Percentiles rank a stretch among this genome's conserved stretches.
Evolutionary conservation across 768 basidiomycete species (phyloP).

Genomic region (Rhodotorula babjevae): DNA sequence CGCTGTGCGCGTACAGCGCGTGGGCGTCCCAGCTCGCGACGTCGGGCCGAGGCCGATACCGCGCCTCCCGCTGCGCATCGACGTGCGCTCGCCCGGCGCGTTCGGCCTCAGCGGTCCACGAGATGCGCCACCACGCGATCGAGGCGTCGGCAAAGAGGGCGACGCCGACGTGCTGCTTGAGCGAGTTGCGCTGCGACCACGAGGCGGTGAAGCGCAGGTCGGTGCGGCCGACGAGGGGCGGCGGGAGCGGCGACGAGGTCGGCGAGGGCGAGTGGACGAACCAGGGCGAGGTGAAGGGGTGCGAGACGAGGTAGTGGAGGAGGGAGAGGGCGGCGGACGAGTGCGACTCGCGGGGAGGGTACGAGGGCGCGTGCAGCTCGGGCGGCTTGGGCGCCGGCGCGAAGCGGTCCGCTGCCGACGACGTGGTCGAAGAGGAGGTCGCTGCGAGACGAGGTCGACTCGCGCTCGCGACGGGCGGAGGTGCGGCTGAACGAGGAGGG

Average conservation of each 20-base stretch:
- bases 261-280: not conserved
- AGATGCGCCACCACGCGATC: conserved; percentile 20
- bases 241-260: conserved; percentile 8
- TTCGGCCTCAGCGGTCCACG: conserved; percentile 7
- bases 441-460: conserved; percentile 10
- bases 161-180: not conserved
- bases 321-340: conserved; percentile 33
- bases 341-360: conserved; percentile 20
- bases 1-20: conserved; percentile 51
- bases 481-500: not conserved
- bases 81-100: not conserved
- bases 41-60: conserved; percentile 9
- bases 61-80: conserved; percentile 11
- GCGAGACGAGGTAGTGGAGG: conserved; percentile 14
- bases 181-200: not conserved
- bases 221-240: conserved; percentile 2
- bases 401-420: not conserved
- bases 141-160: conserved; percentile 19
- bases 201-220: conserved; percentile 23
- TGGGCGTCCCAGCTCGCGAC: not conserved
- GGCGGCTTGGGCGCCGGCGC: not conserved
- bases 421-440: not conserved
- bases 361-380: conserved; percentile 11
- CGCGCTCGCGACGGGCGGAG: not conserved
- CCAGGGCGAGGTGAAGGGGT: conserved; percentile 12